Evolutionary conservation across 2,329 filamentous ascomycete genomes (phyloP).

Genomic region (Scytalidium sp.): DNA sequence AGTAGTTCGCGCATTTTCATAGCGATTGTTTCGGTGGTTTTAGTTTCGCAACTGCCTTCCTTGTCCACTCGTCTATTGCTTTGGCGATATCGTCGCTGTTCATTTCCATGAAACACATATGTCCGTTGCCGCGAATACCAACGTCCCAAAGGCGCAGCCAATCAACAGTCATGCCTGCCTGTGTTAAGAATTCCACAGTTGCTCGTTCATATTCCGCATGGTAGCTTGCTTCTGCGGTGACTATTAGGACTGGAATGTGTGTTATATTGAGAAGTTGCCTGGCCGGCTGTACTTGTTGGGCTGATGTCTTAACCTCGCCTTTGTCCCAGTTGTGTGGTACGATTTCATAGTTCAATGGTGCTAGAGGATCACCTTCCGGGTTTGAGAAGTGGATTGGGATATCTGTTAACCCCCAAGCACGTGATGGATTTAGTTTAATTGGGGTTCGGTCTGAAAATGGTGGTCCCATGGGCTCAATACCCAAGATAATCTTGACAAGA

Average conservation of each 20-base stretch:
- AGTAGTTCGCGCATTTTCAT: no score
- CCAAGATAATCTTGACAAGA: conserved; percentile 38
- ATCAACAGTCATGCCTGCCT: conserved; percentile 37
- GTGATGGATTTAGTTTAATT: conserved; percentile 25
- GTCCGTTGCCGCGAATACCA: conserved; percentile 42
- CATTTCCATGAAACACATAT: conserved; percentile 47
- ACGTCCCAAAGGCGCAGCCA: conserved; percentile 34
- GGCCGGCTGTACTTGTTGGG: conserved; percentile 32
- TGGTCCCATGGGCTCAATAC: conserved; percentile 45
- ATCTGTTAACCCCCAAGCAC: conserved; percentile 44
- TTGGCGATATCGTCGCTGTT: conserved; percentile 39
- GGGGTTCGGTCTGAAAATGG: conserved; percentile 43
- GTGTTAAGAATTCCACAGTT: conserved; percentile 37
- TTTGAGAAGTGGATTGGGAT: conserved; percentile 44
- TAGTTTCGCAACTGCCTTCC: no score
- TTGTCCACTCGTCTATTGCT: conserved; percentile 27
- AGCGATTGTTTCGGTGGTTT: no score
- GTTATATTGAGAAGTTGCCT: conserved; percentile 34
- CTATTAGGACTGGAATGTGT: conserved; percentile 33
- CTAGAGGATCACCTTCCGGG: conserved; percentile 31
- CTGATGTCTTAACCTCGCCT: no score
- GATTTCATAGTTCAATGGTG: conserved; percentile 31
- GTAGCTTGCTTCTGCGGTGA: conserved; percentile 41
- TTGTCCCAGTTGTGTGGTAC: conserved; percentile 23
- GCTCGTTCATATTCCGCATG: conserved; percentile 44